Base-by-base conservation (phyloP, 805 yeast species). In the Metschnikowia cubensis region DNA sequence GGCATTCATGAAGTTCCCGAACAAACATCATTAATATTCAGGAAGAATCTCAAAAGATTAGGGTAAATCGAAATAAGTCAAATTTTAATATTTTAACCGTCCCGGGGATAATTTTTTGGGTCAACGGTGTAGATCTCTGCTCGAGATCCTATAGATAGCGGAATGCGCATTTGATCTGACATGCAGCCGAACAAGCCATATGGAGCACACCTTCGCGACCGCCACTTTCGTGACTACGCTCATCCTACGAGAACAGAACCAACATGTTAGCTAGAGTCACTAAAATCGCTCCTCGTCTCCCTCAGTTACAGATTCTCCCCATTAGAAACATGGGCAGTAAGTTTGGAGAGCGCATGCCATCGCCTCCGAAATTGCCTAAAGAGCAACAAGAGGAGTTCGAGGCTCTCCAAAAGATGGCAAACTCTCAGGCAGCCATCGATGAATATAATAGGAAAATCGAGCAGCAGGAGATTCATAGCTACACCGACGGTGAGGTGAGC, bases 381-480 rank as follows among this genome's bases (percentile, higher is more conserved):
- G 85, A 86, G 55, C 88, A 88, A 47, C 96, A 89, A 66, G 90
- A 85, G 59, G 99, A 94, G 69, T 92, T 94, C 67, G 99, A 94
- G 64, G 76, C 79, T 38, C 79, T 92, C 37, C 96, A 90, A 61
- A 83, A 79, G 62, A 76, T 84, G 43, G 98, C 97, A 3, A 82
- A 77, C 60, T 80, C 91, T 0, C 91, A 87, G 67, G 81, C 82
- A 3, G 87, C 89, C 1, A 84, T 88, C 22, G 91, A 86, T 42
- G 89, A 83, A 50, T 86, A 83, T 63, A 87, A 87, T 59, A 70
- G 72, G 18, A 69, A 74, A 39, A 60, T 77, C 20, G 61, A 63
- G 33, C 68, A 65, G n/a, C 48, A 51, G 17, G 58, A 54, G n/a
- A 40, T 46, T 17, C 35, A 41, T 31, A 49, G 50, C 4, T 32